Base-by-base conservation (phyloP, 2,329 filamentous ascomycete species). In the Sporothrix phasma region DNA sequence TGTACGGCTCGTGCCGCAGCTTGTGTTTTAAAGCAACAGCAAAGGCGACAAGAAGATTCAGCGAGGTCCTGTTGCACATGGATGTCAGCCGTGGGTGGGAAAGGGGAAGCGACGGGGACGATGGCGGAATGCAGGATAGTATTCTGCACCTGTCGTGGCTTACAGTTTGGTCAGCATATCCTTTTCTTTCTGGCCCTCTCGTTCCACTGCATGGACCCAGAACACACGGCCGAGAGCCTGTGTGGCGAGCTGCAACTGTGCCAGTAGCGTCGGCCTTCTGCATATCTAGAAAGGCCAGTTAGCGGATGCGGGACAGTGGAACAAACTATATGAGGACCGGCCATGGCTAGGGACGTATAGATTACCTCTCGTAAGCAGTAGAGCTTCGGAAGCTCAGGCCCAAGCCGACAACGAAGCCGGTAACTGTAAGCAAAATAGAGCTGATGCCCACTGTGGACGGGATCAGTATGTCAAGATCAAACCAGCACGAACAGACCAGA, bases 341-440 rank as follows among this genome's bases (percentile, higher is more conserved):
- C 34, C 11, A 37, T 3, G 3, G 11, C 6, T 22, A 2, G 46
- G 7, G 49, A 19, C 2, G 24, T 15, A 6, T 13, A 45, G n/a
- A 6, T 6, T 77, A 79, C 73, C 88, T 83, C 74, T 93, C 89
- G 70, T 93, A 93, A 8, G 89, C 89, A 3, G 88, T 90, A 0
- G 87, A 87, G 67, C 84, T 90, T 62, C 89, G 86, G 78, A 93
- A 92, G 22, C 87, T 90, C 67, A 93, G 79, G 13, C 88, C 83
- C 71, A 92, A 75, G 82, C 87, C 87, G 71, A 93, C 88, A 65
- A 92, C 88, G 76, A 93, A 92, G 86, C 89, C 89, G 31, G 89
- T 84, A n/a, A 93, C 85, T 0, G 89, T 92, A 51, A 93, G 80
- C n/a, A 93, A 79, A 49, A 90, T 80, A n/a, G 80, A 84, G 71